phyloP scores from a whole-genome alignment of 1,139 yeast genomes.

The Candida buenavistaensis region DNA sequence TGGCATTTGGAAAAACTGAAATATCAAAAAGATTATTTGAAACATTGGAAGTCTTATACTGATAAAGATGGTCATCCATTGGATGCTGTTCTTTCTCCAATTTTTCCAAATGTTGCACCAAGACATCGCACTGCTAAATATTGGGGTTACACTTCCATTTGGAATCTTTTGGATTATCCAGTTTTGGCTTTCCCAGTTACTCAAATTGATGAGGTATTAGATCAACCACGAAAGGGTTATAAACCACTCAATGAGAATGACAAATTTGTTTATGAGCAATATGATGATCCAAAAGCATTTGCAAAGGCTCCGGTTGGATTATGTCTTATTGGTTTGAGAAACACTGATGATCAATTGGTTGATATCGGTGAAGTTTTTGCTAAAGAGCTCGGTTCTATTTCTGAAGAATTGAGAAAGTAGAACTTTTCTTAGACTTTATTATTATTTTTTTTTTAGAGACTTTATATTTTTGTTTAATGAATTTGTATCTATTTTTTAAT shows the following conservation, averaged over 20 bases:
- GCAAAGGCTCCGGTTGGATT: slow-evolving; percentile 20
- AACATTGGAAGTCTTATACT: slow-evolving; percentile 18
- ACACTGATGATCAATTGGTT: slow-evolving; percentile 20
- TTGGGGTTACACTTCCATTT: slow-evolving; percentile 23
- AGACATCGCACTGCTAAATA: slow-evolving; percentile 21
- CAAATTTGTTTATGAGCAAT: slow-evolving; percentile 14
- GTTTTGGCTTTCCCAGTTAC: slow-evolving; percentile 23
- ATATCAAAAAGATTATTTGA: slow-evolving; percentile 20
- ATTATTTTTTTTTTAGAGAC: too few relatives aligned
- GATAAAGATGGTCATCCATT: slow-evolving; percentile 35
- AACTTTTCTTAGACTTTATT: too few relatives aligned
- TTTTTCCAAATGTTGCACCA: slow-evolving; percentile 22
- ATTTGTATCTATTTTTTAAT: background rate
- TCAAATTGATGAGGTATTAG: slow-evolving; percentile 16
- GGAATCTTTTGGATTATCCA: slow-evolving; percentile 26
- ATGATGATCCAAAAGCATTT: slow-evolving; percentile 17
- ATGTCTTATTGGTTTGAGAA: slow-evolving; percentile 20
- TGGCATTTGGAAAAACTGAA: slow-evolving; percentile 23
- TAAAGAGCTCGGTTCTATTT: slow-evolving; percentile 10
- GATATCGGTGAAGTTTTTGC: slow-evolving; percentile 15
- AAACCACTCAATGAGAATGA: slow-evolving; percentile 14
- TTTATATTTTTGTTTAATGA: too few relatives aligned
- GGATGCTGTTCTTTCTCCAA: slow-evolving; percentile 23
- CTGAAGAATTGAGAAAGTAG: too few relatives aligned
- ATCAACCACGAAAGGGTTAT: slow-evolving; percentile 15